These are phyloP conservation scores for Chiua virens DNA, from an alignment of 768 basidiomycete genomes.

Conservation along the genomic window DNA sequence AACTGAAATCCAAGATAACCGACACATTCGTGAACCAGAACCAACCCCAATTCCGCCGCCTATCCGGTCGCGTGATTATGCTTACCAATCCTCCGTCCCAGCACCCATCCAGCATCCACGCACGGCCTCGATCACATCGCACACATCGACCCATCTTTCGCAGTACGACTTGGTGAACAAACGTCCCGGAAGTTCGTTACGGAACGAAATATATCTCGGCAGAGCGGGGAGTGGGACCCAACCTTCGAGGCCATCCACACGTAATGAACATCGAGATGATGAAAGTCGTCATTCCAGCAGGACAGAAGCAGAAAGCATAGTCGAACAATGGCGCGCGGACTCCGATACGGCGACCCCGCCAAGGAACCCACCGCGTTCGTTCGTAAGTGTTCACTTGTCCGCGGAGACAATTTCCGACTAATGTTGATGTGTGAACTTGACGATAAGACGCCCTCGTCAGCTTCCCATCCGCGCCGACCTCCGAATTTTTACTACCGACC, in stretches of 20 bases:
- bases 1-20: slow-evolving; percentile 13
- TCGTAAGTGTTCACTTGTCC: slow-evolving; percentile 14
- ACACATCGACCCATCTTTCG: slow-evolving; percentile 30
- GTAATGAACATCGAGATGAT: slow-evolving; percentile 15
- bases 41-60: slow-evolving; percentile 23
- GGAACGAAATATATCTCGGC: slow-evolving; percentile 22
- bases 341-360: slow-evolving; percentile 19
- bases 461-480: slow-evolving; percentile 11
- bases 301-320: slow-evolving; percentile 27
- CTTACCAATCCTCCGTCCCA: slow-evolving; percentile 21
- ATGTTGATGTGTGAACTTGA: background rate
- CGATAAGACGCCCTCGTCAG: slow-evolving; percentile 16
- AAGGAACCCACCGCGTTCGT: slow-evolving; percentile 17
- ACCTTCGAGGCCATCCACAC: slow-evolving; percentile 14
- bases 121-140: slow-evolving; percentile 25
- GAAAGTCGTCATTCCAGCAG: slow-evolving; percentile 16
- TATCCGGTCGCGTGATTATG: slow-evolving; percentile 29
- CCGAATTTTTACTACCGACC: slow-evolving; percentile 25
- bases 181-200: slow-evolving; percentile 24
- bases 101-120: slow-evolving; percentile 11
- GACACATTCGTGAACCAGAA: slow-evolving; percentile 4
- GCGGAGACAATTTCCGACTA: too few relatives aligned
- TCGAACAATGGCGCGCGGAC: slow-evolving; percentile 34
- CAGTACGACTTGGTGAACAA: slow-evolving; percentile 32
- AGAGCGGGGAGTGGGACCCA: slow-evolving; percentile 27